Evolutionary conservation across 495 filamentous ascomycete genomes (phyloP).

Genomic region (Lepidopterella palustris): DNA sequence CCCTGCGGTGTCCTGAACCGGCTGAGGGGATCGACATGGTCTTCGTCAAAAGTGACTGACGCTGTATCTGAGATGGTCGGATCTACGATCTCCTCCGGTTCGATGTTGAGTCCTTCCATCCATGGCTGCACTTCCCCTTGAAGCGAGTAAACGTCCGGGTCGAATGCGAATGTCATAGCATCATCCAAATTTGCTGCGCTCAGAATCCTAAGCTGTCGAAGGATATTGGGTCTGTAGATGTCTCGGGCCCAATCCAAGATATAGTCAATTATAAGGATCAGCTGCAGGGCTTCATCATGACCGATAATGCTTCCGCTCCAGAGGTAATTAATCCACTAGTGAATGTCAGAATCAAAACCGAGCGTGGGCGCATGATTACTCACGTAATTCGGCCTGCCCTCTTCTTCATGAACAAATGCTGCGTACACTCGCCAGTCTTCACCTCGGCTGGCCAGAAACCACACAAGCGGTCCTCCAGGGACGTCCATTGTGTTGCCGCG

Average conservation of each 20-base stretch:
- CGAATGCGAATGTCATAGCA: not conserved
- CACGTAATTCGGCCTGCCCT: not conserved
- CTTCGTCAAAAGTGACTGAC: not conserved
- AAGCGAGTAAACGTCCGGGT: slow-evolving; percentile 9
- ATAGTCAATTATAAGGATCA: slow-evolving; percentile 12
- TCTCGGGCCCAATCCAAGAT: slow-evolving; percentile 12
- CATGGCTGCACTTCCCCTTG: slow-evolving; percentile 3
- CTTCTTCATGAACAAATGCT: not conserved
- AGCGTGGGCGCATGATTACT: not conserved
- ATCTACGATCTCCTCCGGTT: not conserved
- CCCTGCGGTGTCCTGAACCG: not conserved
- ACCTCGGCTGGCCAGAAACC: slow-evolving; percentile 12
- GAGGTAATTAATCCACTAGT: slow-evolving; percentile 1
- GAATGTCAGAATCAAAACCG: not conserved
- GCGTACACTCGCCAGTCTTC: slow-evolving; percentile 14
- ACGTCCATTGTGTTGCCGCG: slow-evolving; percentile 5
- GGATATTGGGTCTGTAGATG: not conserved
- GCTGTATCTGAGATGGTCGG: not conserved
- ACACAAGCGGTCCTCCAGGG: slow-evolving; percentile 8
- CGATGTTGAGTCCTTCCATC: slow-evolving; percentile 5
- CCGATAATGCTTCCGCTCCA: slow-evolving; percentile 5
- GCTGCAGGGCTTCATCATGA: slow-evolving; percentile 4
- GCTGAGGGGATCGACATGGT: not conserved
- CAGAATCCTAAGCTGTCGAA: slow-evolving; percentile 1
- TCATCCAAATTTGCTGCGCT: not conserved